Evolutionary conservation across 805 yeast genomes (phyloP).

Genomic region (Scheffersomyces amazonensis): DNA sequence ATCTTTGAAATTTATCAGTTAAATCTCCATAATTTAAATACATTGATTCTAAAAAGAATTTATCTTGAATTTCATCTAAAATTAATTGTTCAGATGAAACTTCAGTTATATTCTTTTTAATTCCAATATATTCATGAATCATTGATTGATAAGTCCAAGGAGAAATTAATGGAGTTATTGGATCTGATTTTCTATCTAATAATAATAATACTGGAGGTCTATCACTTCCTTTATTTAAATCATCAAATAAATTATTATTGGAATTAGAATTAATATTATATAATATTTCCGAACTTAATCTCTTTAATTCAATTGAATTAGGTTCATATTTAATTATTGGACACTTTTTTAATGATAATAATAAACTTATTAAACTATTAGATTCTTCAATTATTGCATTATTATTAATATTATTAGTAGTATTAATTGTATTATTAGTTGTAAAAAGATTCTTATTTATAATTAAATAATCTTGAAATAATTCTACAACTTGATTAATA

Average conservation of each 20-base stretch:
- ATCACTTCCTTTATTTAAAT: slow-evolving; percentile 53
- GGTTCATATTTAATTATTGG: slow-evolving; percentile 80
- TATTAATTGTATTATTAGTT: slow-evolving; percentile 12
- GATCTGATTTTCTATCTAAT: slow-evolving; percentile 84
- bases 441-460: slow-evolving; percentile 65
- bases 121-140: slow-evolving; percentile 91
- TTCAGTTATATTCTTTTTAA: slow-evolving; percentile 76
- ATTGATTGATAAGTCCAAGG: slow-evolving; percentile 99
- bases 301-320: slow-evolving; percentile 60
- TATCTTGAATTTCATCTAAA: slow-evolving; percentile 64
- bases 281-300: slow-evolving; percentile 65
- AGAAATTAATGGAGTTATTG: slow-evolving; percentile 83
- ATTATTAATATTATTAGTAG: slow-evolving; percentile 10
- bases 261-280: slow-evolving; percentile 54
- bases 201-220: slow-evolving; percentile 71
- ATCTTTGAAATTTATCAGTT: slow-evolving; percentile 81
- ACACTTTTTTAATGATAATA: slow-evolving; percentile 69
- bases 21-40: slow-evolving; percentile 91
- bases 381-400: slow-evolving; percentile 32
- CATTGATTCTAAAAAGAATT: slow-evolving; percentile 77
- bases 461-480: slow-evolving; percentile 80
- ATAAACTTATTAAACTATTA: slow-evolving; percentile 46
- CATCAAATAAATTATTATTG: slow-evolving; percentile 64
- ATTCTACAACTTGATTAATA: slow-evolving; percentile 71
- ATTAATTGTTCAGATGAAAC: slow-evolving; percentile 46